Percentiles rank a stretch among this genome's conserved stretches.
phyloP scores from a whole-genome alignment of 148 eudicot species.

The Amaranthus cruentus region DNA sequence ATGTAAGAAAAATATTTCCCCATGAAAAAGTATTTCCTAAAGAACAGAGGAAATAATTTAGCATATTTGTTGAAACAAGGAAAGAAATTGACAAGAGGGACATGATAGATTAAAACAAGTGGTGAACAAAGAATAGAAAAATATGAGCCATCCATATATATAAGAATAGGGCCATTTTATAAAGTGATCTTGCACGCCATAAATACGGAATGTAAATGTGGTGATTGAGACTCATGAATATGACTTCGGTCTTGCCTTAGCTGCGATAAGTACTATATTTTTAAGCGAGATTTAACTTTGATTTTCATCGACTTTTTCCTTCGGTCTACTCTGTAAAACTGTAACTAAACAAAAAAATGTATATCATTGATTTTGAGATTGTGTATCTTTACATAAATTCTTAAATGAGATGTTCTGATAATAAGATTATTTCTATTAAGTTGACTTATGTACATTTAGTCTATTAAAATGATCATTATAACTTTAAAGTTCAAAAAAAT shows the following conservation, averaged over 20 bases:
- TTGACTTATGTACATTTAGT: too few species aligned
- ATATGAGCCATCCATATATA: slow-evolving; percentile 24
- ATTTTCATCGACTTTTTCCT: background rate
- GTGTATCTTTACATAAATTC: too few species aligned
- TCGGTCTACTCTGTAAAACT: too few species aligned
- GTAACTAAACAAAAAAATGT: too few species aligned
- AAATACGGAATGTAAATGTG: slow-evolving; percentile 3
- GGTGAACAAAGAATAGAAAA: slow-evolving; percentile 20
- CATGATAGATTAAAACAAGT: slow-evolving; percentile 11
- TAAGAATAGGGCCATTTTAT: slow-evolving; percentile 3
- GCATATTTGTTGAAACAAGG: slow-evolving; percentile 3
- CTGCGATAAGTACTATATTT: background rate
- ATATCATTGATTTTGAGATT: background rate
- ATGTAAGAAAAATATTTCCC: too few species aligned
- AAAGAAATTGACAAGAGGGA: slow-evolving; percentile 17
- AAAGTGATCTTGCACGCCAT: slow-evolving; percentile 2
- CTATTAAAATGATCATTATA: too few species aligned
- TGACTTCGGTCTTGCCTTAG: background rate
- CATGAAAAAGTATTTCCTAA: background rate
- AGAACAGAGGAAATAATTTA: slow-evolving; percentile 3
- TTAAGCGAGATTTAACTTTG: background rate
- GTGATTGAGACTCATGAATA: slow-evolving; percentile 15
- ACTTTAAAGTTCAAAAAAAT: too few species aligned
- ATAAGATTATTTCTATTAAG: too few species aligned
- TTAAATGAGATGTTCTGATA: too few species aligned